Base-by-base conservation (phyloP, 2,329 filamentous ascomycete species). In the Iodosphaeria phyllophila region DNA sequence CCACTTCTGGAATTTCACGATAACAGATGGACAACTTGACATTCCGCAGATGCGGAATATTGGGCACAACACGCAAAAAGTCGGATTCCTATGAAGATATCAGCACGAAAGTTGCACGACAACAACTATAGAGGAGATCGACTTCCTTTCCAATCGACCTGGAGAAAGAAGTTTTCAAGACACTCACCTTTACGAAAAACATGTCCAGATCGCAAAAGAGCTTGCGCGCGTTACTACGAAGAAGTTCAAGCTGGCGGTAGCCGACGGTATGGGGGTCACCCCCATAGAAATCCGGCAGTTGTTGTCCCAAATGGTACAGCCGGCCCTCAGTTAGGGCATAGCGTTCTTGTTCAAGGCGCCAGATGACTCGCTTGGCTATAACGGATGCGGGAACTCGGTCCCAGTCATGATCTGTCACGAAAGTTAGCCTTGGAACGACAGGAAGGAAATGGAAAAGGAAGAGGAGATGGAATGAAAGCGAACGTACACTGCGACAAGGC, bases 141-240 rank as follows among this genome's bases (percentile, higher is more conserved):
- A n/a, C n/a, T n/a, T n/a, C n/a, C n/a, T n/a, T n/a, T n/a, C n/a
- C 24, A 32, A 5, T 16, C 14, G 9, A 7, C 17, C 4, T 8
- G 11, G 3, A 13, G 11, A 13, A 5, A 6, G n/a, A 8, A n/a
- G 12, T 13, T 15, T 4, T 12, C 3, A 4, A 16, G 6, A 22
- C 12, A 31, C 52, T 32, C 47, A 73, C 66, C 55, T 71, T 74
- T 32, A 75, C 61, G 37, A 74, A 74, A 41, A 74, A 75, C 56
- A 74, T 57, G 35, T 74, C 62, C 39, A 64, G 60, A 11, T 56
- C 54, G 30, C 56, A 45, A 41, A 73, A 71, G 35, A 52, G 55
- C 28, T 61, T 52, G 47, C 54, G 56, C 9, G 63, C 60, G 21
- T 60, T 56, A 15, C 46, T 40, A 23, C 55, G 58, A 18, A 69